These are phyloP conservation scores for Neonectria hederae DNA, from an alignment of 2,329 filamentous ascomycete genomes.

Conservation along the genomic window DNA sequence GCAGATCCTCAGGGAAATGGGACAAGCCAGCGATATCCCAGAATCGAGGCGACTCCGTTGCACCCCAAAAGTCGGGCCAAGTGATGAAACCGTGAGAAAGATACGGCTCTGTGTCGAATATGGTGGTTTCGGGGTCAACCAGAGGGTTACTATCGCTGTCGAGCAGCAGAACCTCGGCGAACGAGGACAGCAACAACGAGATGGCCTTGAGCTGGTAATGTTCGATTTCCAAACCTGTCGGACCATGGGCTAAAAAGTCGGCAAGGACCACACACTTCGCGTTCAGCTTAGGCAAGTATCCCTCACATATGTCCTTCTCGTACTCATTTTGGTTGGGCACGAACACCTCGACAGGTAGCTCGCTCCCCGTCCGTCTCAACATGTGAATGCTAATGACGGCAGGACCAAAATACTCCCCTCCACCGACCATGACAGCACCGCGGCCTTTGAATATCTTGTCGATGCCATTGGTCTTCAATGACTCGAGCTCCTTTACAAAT, in stretches of 20 bases:
- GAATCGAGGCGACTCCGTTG: conserved; percentile 21
- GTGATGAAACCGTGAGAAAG: conserved; percentile 10
- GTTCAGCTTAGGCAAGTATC: conserved; percentile 17
- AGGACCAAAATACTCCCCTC: conserved; percentile 25
- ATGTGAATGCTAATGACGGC: conserved; percentile 25
- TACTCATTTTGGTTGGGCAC: conserved; percentile 19
- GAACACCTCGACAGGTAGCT: conserved; percentile 21
- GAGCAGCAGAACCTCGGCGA: conserved; percentile 20
- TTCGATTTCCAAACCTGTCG: conserved; percentile 3
- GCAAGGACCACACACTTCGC: conserved; percentile 21
- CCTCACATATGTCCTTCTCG: conserved; percentile 14
- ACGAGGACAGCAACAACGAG: conserved; percentile 20
- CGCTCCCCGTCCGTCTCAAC: conserved; percentile 19
- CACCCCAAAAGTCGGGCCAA: conserved; percentile 22
- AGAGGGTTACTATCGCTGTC: conserved; percentile 25
- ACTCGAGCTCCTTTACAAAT: conserved; percentile 10
- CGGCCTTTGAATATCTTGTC: conserved; percentile 6
- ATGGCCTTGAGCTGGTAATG: conserved; percentile 23
- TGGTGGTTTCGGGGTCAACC: conserved; percentile 9
- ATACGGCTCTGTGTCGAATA: conserved; percentile 20
- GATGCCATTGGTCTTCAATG: not conserved
- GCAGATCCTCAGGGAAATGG: conserved; percentile 10
- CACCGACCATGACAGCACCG: conserved; percentile 24
- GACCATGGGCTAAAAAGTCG: not conserved
- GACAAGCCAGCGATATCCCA: conserved; percentile 19